Base-by-base conservation (phyloP, 2,329 filamentous ascomycete species). In the Dendrostoma leiphaemia region DNA sequence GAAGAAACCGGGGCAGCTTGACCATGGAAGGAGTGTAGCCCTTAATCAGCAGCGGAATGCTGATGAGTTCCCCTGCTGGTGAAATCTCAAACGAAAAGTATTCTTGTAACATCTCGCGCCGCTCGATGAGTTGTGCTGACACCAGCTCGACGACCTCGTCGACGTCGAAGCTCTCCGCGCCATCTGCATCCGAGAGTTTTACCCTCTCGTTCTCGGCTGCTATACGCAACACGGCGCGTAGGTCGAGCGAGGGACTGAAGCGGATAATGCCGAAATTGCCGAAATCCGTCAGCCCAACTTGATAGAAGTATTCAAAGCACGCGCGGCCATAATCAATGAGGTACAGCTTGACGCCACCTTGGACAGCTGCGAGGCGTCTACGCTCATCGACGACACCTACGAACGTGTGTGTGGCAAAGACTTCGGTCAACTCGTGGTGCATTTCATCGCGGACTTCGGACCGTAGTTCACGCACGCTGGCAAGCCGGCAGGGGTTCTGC, bases 261-360 rank as follows among this genome's bases (percentile, higher is more conserved):
- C 83, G 84, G 55, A 99, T 91, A 21, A 78, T 71, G 3, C 94
- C 94, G 65, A 96, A 97, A 67, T 99, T 99, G 2, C 89, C 91
- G 71, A 99, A 99, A 66, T 99, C 91, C 0, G 91, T 96, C 32
- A 99, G 80, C 0, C 91, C 93, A 19, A 97, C 74, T 71, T 99
- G 94, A 73, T 99, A 99, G 69, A 97, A 95, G 69, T 93, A 95
- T 63, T 97, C 93, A 58, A 85, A 89, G 68, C 85, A 89, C 1
- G 89, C 75, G 67, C 93, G 85, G 10, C 91, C 94, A 65, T 99
- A 99, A 70, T 99, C 94, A 49, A 99, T 80, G 21, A 99, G 82
- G 69, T 89, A 97, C 7, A 99, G 81, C 67, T 92, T 96, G 8
- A 97, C 88, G 13, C 93, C 94, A 32, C 90, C 86, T 71, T 99